A percentile compares a stretch with the other conserved stretches of the same genome.
phyloP scores from a whole-genome alignment of 805 yeast species.

The Lachancea lanzarotensis region DNA sequence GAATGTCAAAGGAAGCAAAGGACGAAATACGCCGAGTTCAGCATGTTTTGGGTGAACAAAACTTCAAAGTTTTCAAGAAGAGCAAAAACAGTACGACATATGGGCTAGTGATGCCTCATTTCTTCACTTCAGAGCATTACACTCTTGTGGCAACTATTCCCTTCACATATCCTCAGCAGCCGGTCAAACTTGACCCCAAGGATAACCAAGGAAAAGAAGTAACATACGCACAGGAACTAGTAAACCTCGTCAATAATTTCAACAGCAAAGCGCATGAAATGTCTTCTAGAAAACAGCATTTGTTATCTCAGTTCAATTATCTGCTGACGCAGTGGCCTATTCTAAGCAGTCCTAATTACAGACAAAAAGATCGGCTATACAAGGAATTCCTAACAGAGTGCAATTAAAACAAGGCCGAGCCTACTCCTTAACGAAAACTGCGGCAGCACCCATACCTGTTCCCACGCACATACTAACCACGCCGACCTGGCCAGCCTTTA shows the following conservation, averaged over 20 bases:
- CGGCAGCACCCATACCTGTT: constrained; percentile 98
- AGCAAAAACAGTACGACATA: constrained; percentile 21
- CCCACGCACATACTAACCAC: constrained; percentile 96
- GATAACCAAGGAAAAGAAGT: neutral
- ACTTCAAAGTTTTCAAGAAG: constrained; percentile 19
- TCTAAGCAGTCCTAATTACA: constrained; percentile 14
- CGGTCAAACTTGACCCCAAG: constrained; percentile 15
- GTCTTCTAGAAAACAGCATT: constrained; percentile 11
- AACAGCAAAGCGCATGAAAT: constrained; percentile 17
- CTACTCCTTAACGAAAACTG: constrained; percentile 71
- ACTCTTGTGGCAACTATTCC: constrained; percentile 20
- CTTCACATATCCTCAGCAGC: constrained; percentile 21
- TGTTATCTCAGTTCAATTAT: constrained; percentile 23
- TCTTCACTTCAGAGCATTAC: constrained; percentile 6
- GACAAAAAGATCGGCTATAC: constrained; percentile 13
- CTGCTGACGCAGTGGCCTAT: constrained; percentile 15
- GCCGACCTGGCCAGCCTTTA: constrained; percentile 75
- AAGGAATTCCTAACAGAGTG: constrained; percentile 14
- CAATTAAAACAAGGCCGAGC: neutral
- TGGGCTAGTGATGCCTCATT: constrained; percentile 10
- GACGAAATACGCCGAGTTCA: constrained; percentile 18
- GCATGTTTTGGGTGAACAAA: constrained; percentile 13
- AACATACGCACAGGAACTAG: neutral
- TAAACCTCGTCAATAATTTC: constrained; percentile 17
- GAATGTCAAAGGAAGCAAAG: constrained; percentile 6